These are phyloP conservation scores for Cytospora piceae DNA, from an alignment of 2,329 filamentous ascomycete genomes.

Conservation along the genomic window DNA sequence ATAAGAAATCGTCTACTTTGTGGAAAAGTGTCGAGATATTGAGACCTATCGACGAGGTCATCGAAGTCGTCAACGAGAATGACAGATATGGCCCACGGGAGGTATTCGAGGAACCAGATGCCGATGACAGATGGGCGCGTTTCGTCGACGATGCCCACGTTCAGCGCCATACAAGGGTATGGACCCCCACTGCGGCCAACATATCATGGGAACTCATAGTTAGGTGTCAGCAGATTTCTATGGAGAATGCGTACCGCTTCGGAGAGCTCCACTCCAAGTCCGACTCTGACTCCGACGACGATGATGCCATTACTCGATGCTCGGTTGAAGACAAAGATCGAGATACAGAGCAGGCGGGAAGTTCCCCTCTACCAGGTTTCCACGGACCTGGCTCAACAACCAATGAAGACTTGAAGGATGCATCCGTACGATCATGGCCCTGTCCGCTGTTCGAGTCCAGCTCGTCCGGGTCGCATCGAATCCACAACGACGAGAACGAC, in stretches of 20 bases:
- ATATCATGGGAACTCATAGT: too few species aligned
- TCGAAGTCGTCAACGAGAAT: constrained; percentile 1
- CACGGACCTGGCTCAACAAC: neutral
- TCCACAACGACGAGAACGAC: constrained; percentile 3
- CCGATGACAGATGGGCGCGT: constrained; percentile 17
- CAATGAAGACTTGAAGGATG: neutral
- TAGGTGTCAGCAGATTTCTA: neutral
- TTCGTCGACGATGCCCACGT: neutral
- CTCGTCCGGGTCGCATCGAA: neutral
- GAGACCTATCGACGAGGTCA: constrained; percentile 11
- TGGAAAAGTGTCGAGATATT: neutral
- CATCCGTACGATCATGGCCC: neutral
- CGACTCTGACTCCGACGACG: neutral
- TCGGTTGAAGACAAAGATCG: neutral
- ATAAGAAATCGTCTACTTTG: neutral
- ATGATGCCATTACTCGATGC: neutral
- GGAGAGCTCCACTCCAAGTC: too few species aligned
- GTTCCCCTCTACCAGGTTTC: neutral
- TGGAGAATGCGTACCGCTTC: neutral
- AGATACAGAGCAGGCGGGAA: neutral
- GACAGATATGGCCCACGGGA: constrained; percentile 8
- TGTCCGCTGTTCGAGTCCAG: neutral
- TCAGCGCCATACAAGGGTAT: neutral
- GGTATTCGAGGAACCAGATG: neutral
- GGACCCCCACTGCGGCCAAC: neutral